Base-by-base conservation (phyloP, 805 yeast species). In the Grigorovia yakushimaensis region DNA sequence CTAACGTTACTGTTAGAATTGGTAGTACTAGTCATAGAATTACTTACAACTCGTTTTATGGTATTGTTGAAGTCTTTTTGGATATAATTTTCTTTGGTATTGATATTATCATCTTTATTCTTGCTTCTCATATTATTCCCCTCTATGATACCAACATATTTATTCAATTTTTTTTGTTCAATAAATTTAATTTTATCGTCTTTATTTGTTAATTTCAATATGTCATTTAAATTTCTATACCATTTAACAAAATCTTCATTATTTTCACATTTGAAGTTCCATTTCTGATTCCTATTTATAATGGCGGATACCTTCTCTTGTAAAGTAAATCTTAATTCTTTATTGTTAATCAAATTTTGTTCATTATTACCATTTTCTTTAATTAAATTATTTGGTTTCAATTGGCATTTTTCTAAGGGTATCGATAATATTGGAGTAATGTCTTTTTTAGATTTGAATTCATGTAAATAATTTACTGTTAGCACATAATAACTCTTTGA, bases 251-350 rank as follows among this genome's bases (percentile, higher is more conserved):
- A 84, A 24, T 74, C 66, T 41, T 81, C 83, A 56, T 83, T 82
- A 42, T 84, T 76, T 58, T 84, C 89, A n/a, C 93, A 82, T 54
- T 95, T 75, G 70, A 91, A 89, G 21, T 88, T 91, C 86, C 91
- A 88, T 56, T 86, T 88, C 67, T 88, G 96, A 41, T 86, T 84
- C 57, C 86, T 74, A 51, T 79, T 82, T 51, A 86, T 72, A 51
- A 83, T 68, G 13, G 93, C 93, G 49, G 79, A 77, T 51, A 81
- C 80, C 57, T 83, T 85, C 18, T 88, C 78, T 51, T 76, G 77
- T 50, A 91, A 70, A 11, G 87, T 84, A 67, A 91, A 91, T 67
- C 88, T 88, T 60, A 79, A 80, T 42, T 75, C 77, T 17, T 74
- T 35, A 2, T 46, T 40, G 15, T 20, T 81, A 4, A 39, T 19